A percentile compares a stretch with the other conserved stretches of the same genome.
These are phyloP conservation scores for Mucor lusitanicus DNA, from an alignment of 371 early-diverging fungal species.

Conservation along the genomic window DNA sequence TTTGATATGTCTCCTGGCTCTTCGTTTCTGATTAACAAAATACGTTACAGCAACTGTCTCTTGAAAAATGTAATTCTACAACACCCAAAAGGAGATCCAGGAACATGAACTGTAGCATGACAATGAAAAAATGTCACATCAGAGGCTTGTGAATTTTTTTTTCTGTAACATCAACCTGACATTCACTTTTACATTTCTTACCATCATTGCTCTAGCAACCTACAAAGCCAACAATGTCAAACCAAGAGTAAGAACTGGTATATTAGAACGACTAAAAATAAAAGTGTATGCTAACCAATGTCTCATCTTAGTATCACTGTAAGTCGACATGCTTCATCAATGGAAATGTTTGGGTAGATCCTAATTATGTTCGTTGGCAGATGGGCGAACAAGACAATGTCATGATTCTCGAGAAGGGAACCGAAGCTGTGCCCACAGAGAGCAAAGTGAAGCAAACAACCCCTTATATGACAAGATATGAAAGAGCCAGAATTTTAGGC, in stretches of 20 bases:
- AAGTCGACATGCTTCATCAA: not conserved
- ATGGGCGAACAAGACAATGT: slow-evolving; percentile 17
- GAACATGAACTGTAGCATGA: not conserved
- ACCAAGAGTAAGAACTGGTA: slow-evolving; percentile 5
- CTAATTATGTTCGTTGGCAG: not conserved
- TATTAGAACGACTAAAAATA: not conserved
- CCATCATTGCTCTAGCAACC: not conserved
- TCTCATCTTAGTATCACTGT: not conserved
- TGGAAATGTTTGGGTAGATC: not conserved
- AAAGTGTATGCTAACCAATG: not conserved
- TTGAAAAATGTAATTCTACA: too few relatives aligned
- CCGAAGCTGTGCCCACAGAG: slow-evolving; percentile 16
- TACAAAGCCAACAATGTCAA: not conserved
- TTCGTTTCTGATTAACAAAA: too few relatives aligned
- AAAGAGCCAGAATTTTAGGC: slow-evolving; percentile 97
- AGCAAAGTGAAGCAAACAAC: slow-evolving; percentile 79
- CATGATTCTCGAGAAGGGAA: slow-evolving; percentile 16
- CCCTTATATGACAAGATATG: slow-evolving; percentile 99
- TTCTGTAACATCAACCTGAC: not conserved
- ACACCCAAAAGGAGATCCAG: not conserved
- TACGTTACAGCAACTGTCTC: too few relatives aligned
- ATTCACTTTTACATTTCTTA: not conserved
- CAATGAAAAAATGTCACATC: not conserved
- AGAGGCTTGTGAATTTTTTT: not conserved
- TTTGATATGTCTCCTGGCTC: too few relatives aligned